These are phyloP conservation scores for Linnemannia exigua DNA, from an alignment of 192 early-diverging fungal genomes.

Conservation along the genomic window DNA sequence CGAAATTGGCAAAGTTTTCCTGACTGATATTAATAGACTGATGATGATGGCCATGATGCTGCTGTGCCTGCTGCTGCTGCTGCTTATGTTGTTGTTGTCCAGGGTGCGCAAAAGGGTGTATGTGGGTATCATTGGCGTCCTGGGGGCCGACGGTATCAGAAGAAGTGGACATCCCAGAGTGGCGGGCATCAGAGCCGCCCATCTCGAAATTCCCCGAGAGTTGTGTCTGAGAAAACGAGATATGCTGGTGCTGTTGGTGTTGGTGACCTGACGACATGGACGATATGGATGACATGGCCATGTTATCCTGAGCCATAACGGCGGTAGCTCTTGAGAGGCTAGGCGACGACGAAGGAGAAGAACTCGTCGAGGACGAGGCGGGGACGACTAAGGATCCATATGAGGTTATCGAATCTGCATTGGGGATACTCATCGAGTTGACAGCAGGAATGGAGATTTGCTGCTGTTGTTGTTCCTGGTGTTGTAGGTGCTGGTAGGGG, in stretches of 20 bases:
- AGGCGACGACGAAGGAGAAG: conserved; percentile 32
- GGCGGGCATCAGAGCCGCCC: neutral
- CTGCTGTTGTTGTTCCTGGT: conserved; percentile 20
- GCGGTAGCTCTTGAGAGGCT: neutral
- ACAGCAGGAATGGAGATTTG: conserved; percentile 1
- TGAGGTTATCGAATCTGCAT: conserved; percentile 15
- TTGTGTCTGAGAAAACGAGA: neutral
- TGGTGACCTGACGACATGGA: neutral
- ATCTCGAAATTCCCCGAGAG: conserved; percentile 3
- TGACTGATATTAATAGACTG: neutral
- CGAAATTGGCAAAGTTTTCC: conserved; percentile 14
- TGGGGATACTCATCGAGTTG: conserved; percentile 31
- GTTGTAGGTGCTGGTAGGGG: conserved; percentile 21
- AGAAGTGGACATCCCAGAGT: neutral
- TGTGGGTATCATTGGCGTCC: neutral
- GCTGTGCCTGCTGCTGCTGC: conserved; percentile 3
- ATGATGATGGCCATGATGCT: neutral
- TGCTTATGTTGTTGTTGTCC: conserved; percentile 15
- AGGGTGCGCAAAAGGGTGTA: neutral
- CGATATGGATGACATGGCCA: neutral
- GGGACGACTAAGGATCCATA: conserved; percentile 52
- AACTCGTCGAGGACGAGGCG: conserved; percentile 37
- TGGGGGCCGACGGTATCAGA: neutral
- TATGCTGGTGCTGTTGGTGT: conserved; percentile 2
- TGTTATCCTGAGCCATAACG: neutral